These are phyloP conservation scores for Filobasidium wieringae DNA, from an alignment of 768 basidiomycete species.

Conservation along the genomic window DNA sequence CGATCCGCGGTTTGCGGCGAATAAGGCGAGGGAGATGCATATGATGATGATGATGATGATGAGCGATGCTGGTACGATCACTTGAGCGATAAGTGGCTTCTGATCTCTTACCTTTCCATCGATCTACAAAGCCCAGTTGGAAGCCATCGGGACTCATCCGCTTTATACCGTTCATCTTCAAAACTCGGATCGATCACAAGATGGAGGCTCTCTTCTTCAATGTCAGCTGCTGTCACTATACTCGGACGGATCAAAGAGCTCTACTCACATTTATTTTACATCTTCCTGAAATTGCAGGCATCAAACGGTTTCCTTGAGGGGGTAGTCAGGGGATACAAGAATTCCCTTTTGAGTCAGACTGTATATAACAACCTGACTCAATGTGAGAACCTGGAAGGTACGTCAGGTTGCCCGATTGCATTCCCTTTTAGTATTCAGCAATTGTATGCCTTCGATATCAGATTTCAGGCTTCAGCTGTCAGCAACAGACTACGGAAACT, in stretches of 20 bases:
- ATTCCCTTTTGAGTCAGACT: slow-evolving; percentile 72
- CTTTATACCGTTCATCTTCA: no score
- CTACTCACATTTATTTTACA: no score
- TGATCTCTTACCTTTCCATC: no score
- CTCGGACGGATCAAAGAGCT: background rate
- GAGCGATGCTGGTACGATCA: no score
- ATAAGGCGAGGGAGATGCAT: no score
- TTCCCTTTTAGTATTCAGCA: background rate
- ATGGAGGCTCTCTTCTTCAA: slow-evolving; percentile 90
- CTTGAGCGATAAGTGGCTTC: no score
- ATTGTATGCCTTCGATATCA: slow-evolving; percentile 34
- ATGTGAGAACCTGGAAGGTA: slow-evolving; percentile 94
- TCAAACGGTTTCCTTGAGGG: slow-evolving; percentile 41
- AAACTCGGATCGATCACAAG: background rate
- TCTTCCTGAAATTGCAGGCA: background rate
- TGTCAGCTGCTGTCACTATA: slow-evolving; percentile 43
- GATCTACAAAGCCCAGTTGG: no score
- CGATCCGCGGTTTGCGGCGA: no score
- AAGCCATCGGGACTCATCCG: no score
- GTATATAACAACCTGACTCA: slow-evolving; percentile 91
- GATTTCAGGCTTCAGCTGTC: slow-evolving; percentile 92
- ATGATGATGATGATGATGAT: no score
- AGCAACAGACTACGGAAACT: slow-evolving; percentile 95
- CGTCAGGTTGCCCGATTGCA: slow-evolving; percentile 14
- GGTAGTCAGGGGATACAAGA: slow-evolving; percentile 71